Evolutionary conservation across 148 eudicot species (phyloP).

Genomic region (Chenopodium suecicum): DNA sequence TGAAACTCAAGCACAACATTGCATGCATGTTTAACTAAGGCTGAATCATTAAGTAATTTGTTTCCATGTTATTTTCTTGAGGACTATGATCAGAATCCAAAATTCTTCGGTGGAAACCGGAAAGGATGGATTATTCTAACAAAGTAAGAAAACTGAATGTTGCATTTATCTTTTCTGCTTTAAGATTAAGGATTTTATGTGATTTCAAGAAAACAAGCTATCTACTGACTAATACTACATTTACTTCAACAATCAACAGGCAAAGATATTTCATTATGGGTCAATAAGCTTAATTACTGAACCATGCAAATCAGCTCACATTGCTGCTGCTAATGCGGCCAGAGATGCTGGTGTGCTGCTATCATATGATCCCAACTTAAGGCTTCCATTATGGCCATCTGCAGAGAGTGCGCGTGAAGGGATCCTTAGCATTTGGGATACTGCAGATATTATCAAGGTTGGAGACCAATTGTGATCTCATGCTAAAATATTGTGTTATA

Average conservation of each 20-base stretch:
- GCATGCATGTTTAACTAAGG: background rate
- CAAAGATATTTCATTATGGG: conserved; percentile 91
- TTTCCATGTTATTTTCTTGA: background rate
- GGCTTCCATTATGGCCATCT: conserved; percentile 97
- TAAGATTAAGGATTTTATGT: background rate
- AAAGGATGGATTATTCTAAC: background rate
- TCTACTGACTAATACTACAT: background rate
- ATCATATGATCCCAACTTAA: conserved; percentile 93
- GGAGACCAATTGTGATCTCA: background rate
- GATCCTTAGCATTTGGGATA: conserved; percentile 92
- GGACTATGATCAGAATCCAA: background rate
- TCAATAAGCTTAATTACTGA: conserved; percentile 95
- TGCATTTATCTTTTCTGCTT: background rate
- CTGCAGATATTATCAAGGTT: conserved; percentile 95
- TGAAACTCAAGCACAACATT: background rate
- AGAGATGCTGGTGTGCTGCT: conserved; percentile 89
- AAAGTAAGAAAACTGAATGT: background rate
- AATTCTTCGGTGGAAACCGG: background rate
- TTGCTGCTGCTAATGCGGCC: conserved; percentile 87
- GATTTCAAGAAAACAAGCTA: background rate
- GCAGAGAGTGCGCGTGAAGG: conserved; percentile 89
- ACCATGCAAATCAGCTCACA: conserved; percentile 91
- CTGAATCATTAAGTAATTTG: background rate
- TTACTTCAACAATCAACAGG: conserved; percentile 62
- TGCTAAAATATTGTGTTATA: background rate